Evolutionary conservation across 768 basidiomycete species (phyloP).

Genomic region (Daedalea quercina): DNA sequence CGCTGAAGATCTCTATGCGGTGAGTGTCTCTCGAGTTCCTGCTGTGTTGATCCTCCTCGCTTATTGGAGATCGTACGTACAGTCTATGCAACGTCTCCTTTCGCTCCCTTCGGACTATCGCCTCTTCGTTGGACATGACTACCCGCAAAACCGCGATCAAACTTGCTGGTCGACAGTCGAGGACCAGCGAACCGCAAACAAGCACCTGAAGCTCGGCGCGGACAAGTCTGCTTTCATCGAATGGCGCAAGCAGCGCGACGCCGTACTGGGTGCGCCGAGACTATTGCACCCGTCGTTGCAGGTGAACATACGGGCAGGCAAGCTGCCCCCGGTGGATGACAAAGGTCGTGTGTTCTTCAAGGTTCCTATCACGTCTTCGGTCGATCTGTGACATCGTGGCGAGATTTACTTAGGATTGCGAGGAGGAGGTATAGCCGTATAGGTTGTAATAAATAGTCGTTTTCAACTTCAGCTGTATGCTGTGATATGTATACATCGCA

Average conservation of each 20-base stretch:
- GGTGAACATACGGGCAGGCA: conserved; percentile 32
- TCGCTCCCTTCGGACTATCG: conserved; percentile 26
- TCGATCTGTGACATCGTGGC: conserved; percentile 1
- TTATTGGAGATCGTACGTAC: not conserved
- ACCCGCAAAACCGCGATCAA: conserved; percentile 24
- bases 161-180: conserved; percentile 27
- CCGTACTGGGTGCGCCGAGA: conserved; percentile 24
- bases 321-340: conserved; percentile 22
- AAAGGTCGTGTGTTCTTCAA: conserved; percentile 20
- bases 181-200: conserved; percentile 25
- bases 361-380: conserved; percentile 16
- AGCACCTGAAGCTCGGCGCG: conserved; percentile 24
- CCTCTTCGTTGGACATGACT: conserved; percentile 34
- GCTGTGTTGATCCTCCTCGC: not conserved
- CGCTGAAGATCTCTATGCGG: conserved; percentile 26
- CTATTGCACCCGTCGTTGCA: conserved; percentile 32
- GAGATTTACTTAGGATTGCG: not conserved
- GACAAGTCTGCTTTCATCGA: conserved; percentile 23
- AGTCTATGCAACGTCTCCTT: conserved; percentile 33
- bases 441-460: too few species aligned
- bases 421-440: too few species aligned
- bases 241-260: conserved; percentile 27
- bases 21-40: conserved; percentile 10
- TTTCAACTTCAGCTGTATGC: too few species aligned
- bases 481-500: too few species aligned